Base-by-base conservation (phyloP, 208 protist genomes). In the Leishmania braziliensis region DNA sequence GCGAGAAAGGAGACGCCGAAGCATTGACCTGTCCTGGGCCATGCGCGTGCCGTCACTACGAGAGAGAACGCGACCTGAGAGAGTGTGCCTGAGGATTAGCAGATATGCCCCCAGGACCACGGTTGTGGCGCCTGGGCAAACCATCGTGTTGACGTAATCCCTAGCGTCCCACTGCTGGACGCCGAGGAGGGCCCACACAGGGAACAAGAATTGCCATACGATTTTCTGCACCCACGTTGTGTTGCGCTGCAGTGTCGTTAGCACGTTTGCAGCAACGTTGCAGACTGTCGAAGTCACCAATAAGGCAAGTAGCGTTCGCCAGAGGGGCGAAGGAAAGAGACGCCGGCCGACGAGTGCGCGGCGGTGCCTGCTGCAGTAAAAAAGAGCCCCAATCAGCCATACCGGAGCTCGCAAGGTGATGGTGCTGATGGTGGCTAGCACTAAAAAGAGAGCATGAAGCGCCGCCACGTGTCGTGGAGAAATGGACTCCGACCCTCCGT, bases 131-230 rank as follows among this genome's bases (percentile, higher is more conserved):
- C 26, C 29, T 10, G 82, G 82, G 9, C 53, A 23, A 6, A 78
- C 18, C 5, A 85, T 75, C 46, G 82, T 85, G 43, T 82, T 69
- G 14, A 81, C 26, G 62, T 58, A 54, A 56, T 58, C 82, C 46
- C 12, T 23, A 20, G 72, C 14, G 20, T 75, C 23, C 77, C 82
- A 85, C 29, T 79, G 71, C 63, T 79, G 77, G 14, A 82, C 77
- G 48, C 82, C 82, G 23, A 85, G 29, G 23, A 85, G 46, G 2
- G 4, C 62, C 82, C 82, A 85, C 9, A 85, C 60, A 18, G 82
- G 82, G 8, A 10, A 29, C 18, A 81, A 43, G 3, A 18, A 29
- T 4, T 36, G 23, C 82, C 82, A 85, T 33, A 68, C 50, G 26
- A 73, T 43, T 5, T 46, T 16, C 5, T 75, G 72, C 39, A 79